Evolutionary conservation across 805 yeast genomes (phyloP), one percentile per base, ranked within the genome.

Genomic region (Starmera quercuum): DNA sequence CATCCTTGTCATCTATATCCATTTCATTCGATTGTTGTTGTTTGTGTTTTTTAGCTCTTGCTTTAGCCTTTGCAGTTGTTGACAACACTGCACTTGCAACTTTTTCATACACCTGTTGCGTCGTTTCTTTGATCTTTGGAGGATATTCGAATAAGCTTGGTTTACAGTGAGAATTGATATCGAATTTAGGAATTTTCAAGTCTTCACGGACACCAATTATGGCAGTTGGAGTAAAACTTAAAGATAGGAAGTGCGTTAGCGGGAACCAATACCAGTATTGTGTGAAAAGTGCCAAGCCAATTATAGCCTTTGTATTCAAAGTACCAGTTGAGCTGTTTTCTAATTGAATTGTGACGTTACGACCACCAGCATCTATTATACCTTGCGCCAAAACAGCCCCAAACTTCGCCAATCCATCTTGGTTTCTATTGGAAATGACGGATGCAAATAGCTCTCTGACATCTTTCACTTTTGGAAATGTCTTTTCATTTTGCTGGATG

Each of bases 191-290:
- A 40, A 85, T 80, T 56, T 80, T 80, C 57, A 90, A 71, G 58
- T 88, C 95, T 40, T 74, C 81, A 37, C 79, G 77, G 10, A 92
- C 83, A 44, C 95, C 96, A 45, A 85, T 77, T 15, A 90, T 73
- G 6, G 94, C 76, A 2, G 97, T 92, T 34, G 98, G 96, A 7
- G 92, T 74, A 61, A 88, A 88, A 23, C 97, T 85, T 45, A 92
- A 71, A 14, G 94, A 79, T 49, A 92, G 64, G 65, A 92, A 92
- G 61, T 92, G 97, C 2, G 97, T 76, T 38, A 88, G 71, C 39
- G 98, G 98, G 76, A 80, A 92, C 98, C 98, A 92, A 61, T 87
- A 85, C 98, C 98, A 92, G 54, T 83, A 84, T 64, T 92, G 98
- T 9, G 83, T 66, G 55, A 92, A 92, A 39, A 92, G 73, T 0